Conservation (phyloP, 768 basidiomycete species). For the Boletus reticuloceps region DNA sequence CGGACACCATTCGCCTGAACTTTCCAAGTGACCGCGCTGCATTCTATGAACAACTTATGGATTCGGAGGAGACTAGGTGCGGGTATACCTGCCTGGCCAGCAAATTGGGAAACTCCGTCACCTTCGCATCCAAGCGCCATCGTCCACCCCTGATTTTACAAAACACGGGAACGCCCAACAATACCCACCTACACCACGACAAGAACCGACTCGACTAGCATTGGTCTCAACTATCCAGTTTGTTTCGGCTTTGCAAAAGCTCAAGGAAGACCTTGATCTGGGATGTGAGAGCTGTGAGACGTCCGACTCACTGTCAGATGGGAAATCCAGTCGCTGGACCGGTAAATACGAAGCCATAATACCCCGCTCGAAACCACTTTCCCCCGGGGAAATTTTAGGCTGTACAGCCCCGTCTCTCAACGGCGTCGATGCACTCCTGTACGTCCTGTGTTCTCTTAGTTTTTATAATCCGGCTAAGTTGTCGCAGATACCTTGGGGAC, state of each 20-base stretch:
- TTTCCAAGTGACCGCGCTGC: slow-evolving; percentile 72
- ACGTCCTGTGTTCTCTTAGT: slow-evolving; percentile 27
- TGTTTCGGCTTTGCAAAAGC: slow-evolving; percentile 83
- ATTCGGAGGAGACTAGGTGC: slow-evolving; percentile 47
- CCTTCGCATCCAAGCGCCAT: slow-evolving; percentile 59
- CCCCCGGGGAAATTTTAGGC: slow-evolving; percentile 94
- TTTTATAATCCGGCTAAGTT: slow-evolving; percentile 1
- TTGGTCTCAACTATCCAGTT: slow-evolving; percentile 98
- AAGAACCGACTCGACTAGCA: slow-evolving; percentile 67
- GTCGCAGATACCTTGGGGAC: slow-evolving; percentile 88
- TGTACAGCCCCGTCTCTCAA: slow-evolving; percentile 87
- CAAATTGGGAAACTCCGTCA: slow-evolving; percentile 39
- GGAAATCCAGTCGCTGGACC: slow-evolving; percentile 38
- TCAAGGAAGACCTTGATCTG: slow-evolving; percentile 72
- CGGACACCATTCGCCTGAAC: slow-evolving; percentile 82
- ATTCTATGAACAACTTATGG: slow-evolving; percentile 66
- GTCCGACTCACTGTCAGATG: not conserved
- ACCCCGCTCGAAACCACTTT: slow-evolving; percentile 87
- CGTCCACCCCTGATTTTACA: not conserved
- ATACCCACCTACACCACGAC: slow-evolving; percentile 11
- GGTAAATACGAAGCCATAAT: slow-evolving; percentile 74
- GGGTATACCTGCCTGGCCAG: slow-evolving; percentile 47
- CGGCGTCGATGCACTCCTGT: slow-evolving; percentile 91
- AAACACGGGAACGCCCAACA: slow-evolving; percentile 10
- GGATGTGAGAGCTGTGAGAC: slow-evolving; percentile 29